Evolutionary conservation across 2,329 filamentous ascomycete species (phyloP).

Genomic region (Penicillium polonicum): DNA sequence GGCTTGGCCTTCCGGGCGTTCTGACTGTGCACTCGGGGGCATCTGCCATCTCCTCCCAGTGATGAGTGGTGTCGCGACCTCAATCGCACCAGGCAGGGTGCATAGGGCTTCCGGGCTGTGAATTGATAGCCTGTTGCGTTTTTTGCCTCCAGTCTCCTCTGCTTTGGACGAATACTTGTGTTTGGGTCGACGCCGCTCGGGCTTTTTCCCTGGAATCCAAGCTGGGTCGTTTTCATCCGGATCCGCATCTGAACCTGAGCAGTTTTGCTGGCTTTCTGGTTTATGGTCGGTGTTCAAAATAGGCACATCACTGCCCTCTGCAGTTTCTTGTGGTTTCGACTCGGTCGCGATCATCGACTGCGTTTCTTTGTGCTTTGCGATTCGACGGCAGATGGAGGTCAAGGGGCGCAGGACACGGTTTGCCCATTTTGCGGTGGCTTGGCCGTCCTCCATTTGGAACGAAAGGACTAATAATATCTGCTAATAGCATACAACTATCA

Average conservation of each 20-base stretch:
- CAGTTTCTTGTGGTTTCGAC: conserved; percentile 20
- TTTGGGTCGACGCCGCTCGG: conserved; percentile 34
- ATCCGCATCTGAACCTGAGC: conserved; percentile 37
- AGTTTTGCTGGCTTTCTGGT: not conserved
- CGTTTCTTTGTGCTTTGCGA: conserved; percentile 43
- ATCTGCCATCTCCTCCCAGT: conserved; percentile 33
- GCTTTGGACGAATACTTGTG: conserved; percentile 40
- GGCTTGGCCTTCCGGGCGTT: conserved; percentile 14
- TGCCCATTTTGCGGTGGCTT: conserved; percentile 44
- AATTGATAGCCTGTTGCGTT: conserved; percentile 32
- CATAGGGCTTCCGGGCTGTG: conserved; percentile 38
- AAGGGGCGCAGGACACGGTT: conserved; percentile 46
- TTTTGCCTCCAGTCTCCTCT: conserved; percentile 23
- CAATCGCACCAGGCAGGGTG: conserved; percentile 42
- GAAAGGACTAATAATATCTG: conserved; percentile 7
- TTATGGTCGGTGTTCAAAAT: not conserved
- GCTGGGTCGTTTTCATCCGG: conserved; percentile 39
- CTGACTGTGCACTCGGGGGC: conserved; percentile 22
- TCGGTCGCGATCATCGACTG: conserved; percentile 28
- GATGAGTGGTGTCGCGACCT: conserved; percentile 44
- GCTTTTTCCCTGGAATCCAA: conserved; percentile 39
- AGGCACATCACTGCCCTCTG: not conserved
- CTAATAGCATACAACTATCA: conserved; percentile 6
- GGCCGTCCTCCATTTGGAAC: conserved; percentile 38
- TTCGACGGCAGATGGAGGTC: conserved; percentile 39